Evolutionary conservation across 441 rosid species (phyloP), one percentile per base, ranked within the genome.

Genomic region (Gossypium aridum): DNA sequence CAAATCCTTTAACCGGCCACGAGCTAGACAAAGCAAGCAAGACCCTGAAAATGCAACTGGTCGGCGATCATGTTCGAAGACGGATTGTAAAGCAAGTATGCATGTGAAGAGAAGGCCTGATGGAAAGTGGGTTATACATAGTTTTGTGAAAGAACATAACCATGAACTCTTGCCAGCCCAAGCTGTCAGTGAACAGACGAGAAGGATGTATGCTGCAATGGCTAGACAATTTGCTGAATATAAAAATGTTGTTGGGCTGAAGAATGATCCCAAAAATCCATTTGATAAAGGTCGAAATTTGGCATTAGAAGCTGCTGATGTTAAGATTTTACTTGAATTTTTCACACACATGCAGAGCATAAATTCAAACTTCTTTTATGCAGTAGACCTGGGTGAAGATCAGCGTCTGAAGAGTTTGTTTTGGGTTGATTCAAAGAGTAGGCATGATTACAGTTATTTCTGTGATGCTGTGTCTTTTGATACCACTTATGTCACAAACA

Each of bases 391-490:
- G 56, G 87, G 84, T 71, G 92, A 90, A 57, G 92, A 88, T 82
- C 91, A 80, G 64, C 85, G 85, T 2, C 17, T 90, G 79, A 88
- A 77, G 82, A 87, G 60, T 82, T 73, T 88, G 69, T 75, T 88
- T 61, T 90, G 94, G 92, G 81, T 85, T 69, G 90, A 90, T 82
- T 85, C 87, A 17, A 90, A 90, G 84, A 81, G 88, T 74, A 85
- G 94, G 80, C 87, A 87, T 69, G 92, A 88, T 78, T 88, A 87
- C 65, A 65, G 31, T 64, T 82, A 81, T 82, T 87, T 88, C 81
- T 80, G 78, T 71, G 92, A 90, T 25, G 88, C 82, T 71, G 87
- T 90, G 70, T 88, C 87, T 64, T 83, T 90, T 34, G 94, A 88
- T 76, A 81, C 75, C 28, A 20, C 75, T 13, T 43, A 57, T 39